These are phyloP conservation scores for Paxillus ammoniavirescens DNA, from an alignment of 768 basidiomycete genomes.

Conservation along the genomic window DNA sequence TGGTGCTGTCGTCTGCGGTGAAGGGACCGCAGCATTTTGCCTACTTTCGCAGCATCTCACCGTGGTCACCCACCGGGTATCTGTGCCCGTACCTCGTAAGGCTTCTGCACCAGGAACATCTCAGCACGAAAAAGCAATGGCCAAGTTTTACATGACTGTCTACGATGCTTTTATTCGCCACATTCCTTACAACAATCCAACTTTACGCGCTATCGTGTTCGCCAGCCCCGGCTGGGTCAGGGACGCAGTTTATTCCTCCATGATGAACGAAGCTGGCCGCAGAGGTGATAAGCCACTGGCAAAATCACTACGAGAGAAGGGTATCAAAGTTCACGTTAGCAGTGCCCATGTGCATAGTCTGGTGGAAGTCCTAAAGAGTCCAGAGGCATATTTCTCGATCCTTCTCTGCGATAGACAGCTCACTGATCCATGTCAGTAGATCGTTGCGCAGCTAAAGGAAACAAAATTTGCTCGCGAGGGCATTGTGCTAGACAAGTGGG, in stretches of 20 bases:
- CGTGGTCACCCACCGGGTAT: constrained; percentile 84
- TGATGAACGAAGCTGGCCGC: constrained; percentile 76
- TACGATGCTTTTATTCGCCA: constrained; percentile 88
- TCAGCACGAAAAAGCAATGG: constrained; percentile 90
- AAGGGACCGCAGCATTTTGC: constrained; percentile 94
- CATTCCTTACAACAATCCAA: constrained; percentile 74
- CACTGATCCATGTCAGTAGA: constrained; percentile 38
- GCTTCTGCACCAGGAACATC: constrained; percentile 76
- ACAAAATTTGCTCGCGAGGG: constrained; percentile 97
- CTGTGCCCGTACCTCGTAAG: constrained; percentile 88
- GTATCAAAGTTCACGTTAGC: constrained; percentile 85
- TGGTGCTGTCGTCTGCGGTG: constrained; percentile 93
- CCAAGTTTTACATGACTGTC: constrained; percentile 78
- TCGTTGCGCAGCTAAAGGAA: constrained; percentile 76
- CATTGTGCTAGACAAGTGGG: constrained; percentile 81
- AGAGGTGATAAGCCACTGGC: constrained; percentile 84
- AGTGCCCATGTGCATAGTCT: constrained; percentile 96
- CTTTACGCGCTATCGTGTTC: constrained; percentile 87
- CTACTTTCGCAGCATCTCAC: constrained; percentile 97
- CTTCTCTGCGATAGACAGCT: neutral
- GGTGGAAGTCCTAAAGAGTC: constrained; percentile 91
- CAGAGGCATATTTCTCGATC: constrained; percentile 59
- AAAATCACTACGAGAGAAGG: constrained; percentile 74
- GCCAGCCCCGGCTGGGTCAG: constrained; percentile 97
- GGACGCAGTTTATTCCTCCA: constrained; percentile 82